Conservation (phyloP, 2,329 filamentous ascomycete genomes). For the Lojkania enalia region DNA sequence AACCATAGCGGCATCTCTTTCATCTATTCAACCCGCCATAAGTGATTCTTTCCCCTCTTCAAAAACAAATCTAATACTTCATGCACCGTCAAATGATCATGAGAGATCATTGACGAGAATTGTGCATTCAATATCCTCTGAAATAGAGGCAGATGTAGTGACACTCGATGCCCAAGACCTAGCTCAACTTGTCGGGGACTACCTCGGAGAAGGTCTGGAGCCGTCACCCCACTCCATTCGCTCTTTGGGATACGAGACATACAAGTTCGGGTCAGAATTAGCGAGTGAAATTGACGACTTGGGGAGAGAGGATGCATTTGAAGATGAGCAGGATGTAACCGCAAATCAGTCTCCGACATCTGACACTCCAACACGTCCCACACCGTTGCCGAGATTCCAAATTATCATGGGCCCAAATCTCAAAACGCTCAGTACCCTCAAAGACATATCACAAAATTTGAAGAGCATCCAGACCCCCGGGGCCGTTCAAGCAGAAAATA, state of each 20-base stretch:
- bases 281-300: constrained; percentile 29
- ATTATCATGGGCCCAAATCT: not conserved
- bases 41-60: constrained; percentile 51
- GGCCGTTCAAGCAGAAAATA: not conserved
- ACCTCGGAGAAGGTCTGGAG: constrained; percentile 65
- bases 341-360: not conserved
- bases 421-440: not conserved
- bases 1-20: constrained; percentile 55
- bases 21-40: constrained; percentile 36
- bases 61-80: constrained; percentile 62
- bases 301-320: constrained; percentile 26
- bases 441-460: not conserved
- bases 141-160: constrained; percentile 68
- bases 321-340: constrained; percentile 47
- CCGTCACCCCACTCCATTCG: constrained; percentile 53
- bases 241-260: constrained; percentile 60
- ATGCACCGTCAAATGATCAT: constrained; percentile 61
- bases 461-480: not conserved
- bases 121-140: constrained; percentile 65
- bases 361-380: not conserved
- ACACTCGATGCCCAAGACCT: constrained; percentile 70
- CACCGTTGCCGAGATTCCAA: not conserved
- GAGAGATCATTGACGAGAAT: constrained; percentile 61
- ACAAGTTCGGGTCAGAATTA: constrained; percentile 43
- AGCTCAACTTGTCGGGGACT: constrained; percentile 68